phyloP scores from a whole-genome alignment of 2,329 filamentous ascomycete genomes.

The Tolypocladium sp. region DNA sequence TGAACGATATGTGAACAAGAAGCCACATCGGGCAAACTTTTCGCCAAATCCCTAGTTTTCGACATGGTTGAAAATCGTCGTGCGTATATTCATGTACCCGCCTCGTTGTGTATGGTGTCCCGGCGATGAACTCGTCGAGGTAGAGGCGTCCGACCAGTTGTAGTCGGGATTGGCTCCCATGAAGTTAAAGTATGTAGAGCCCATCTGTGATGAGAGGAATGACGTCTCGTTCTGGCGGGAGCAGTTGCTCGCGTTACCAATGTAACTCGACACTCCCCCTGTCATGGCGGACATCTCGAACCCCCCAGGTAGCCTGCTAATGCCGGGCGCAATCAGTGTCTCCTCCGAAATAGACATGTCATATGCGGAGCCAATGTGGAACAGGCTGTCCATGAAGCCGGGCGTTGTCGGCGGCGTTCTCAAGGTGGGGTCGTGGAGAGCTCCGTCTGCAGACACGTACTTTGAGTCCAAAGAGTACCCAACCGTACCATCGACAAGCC shows the following conservation, averaged over 20 bases:
- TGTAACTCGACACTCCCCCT: conserved; percentile 32
- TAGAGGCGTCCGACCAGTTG: conserved; percentile 38
- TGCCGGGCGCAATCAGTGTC: conserved; percentile 36
- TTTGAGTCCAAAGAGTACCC: conserved; percentile 22
- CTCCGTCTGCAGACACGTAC: conserved; percentile 16
- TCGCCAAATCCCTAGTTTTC: not conserved
- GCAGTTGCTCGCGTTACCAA: conserved; percentile 26
- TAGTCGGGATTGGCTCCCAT: conserved; percentile 35
- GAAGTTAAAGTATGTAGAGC: conserved; percentile 29
- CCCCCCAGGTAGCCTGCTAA: conserved; percentile 35
- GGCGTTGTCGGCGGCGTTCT: conserved; percentile 47
- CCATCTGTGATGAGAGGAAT: conserved; percentile 32
- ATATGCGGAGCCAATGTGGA: conserved; percentile 28
- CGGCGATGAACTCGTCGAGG: conserved; percentile 23
- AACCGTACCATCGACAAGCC: conserved; percentile 28
- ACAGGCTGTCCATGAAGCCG: conserved; percentile 32
- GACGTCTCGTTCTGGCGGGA: conserved; percentile 36
- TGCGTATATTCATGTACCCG: conserved; percentile 26
- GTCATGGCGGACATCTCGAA: conserved; percentile 34
- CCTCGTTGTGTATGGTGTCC: conserved; percentile 18
- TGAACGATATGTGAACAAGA: not conserved
- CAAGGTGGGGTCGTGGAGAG: conserved; percentile 32
- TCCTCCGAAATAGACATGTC: conserved; percentile 35
- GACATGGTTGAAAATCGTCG: conserved; percentile 13
- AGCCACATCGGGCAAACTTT: not conserved